Conservation (phyloP, 345 rosid genomes). For the Euclidium syriacum region DNA sequence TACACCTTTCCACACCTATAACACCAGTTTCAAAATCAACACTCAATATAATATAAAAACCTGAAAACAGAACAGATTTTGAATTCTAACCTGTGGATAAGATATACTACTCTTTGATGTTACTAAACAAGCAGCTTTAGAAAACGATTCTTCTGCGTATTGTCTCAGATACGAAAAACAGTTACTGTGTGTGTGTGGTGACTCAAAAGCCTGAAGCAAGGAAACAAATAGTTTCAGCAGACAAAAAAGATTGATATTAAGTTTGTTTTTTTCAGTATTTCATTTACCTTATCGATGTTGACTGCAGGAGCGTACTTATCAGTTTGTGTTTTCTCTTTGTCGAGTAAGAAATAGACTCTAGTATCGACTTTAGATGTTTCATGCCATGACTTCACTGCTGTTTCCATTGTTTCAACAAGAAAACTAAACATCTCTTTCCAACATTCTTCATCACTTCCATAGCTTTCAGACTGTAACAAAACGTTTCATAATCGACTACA, state of each 20-base stretch:
- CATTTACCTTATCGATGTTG: conserved; percentile 96
- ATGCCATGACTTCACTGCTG: conserved; percentile 79
- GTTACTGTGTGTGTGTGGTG: conserved; percentile 77
- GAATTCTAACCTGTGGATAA: conserved; percentile 79
- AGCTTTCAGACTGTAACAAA: conserved; percentile 53
- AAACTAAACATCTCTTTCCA: conserved; percentile 60
- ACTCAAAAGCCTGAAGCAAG: conserved; percentile 81
- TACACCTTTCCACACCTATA: conserved; percentile 95
- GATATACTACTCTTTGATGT: conserved; percentile 76
- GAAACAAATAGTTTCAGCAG: neutral
- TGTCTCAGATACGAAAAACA: conserved; percentile 88
- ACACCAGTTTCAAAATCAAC: neutral
- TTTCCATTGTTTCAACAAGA: conserved; percentile 71
- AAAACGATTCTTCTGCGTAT: conserved; percentile 75
- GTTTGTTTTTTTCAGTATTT: too few species aligned
- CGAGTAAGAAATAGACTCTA: conserved; percentile 70
- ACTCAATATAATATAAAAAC: neutral
- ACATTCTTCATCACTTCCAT: conserved; percentile 60
- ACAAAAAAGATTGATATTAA: too few species aligned
- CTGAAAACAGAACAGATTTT: neutral
- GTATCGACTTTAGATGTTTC: conserved; percentile 77
- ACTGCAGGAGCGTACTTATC: conserved; percentile 79
- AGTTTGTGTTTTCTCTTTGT: conserved; percentile 69
- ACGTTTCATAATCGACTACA: conserved; percentile 7
- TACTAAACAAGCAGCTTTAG: conserved; percentile 86